Conservation (phyloP, 805 yeast species). For the Ogataea philodendri region DNA sequence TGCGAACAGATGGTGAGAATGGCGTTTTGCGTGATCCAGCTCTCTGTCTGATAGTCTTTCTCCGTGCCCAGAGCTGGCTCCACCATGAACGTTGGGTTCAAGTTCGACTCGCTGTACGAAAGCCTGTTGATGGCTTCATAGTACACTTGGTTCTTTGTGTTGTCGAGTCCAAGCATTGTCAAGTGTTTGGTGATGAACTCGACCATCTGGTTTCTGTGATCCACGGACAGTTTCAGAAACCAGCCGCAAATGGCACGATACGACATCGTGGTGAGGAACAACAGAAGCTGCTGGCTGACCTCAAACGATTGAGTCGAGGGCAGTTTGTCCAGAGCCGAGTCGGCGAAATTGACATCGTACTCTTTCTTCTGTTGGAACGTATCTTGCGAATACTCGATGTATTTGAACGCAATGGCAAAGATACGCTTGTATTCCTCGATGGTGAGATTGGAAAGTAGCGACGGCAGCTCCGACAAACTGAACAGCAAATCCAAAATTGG, state of each 20-base stretch:
- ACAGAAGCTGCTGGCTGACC: conserved; percentile 51
- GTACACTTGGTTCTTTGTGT: conserved; percentile 54
- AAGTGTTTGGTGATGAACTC: conserved; percentile 63
- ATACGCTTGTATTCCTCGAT: conserved; percentile 75
- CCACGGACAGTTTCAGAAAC: conserved; percentile 62
- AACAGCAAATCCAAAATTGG: conserved; percentile 74
- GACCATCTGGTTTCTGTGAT: conserved; percentile 57
- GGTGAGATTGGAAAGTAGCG: conserved; percentile 67
- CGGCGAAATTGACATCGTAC: conserved; percentile 39
- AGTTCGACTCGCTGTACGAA: conserved; percentile 60
- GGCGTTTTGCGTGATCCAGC: conserved; percentile 63
- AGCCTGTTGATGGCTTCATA: conserved; percentile 68
- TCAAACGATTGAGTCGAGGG: conserved; percentile 50
- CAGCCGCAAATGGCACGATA: conserved; percentile 67
- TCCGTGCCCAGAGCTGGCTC: conserved; percentile 18
- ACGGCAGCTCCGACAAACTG: conserved; percentile 63
- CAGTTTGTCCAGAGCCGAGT: conserved; percentile 49
- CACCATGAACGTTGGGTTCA: conserved; percentile 38
- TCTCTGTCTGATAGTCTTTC: conserved; percentile 28
- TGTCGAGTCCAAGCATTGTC: conserved; percentile 31
- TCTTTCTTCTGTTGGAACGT: conserved; percentile 20
- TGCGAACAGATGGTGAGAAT: conserved; percentile 58
- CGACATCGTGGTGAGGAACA: conserved; percentile 61
- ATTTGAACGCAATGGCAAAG: conserved; percentile 79
- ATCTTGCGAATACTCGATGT: conserved; percentile 69